These are phyloP conservation scores for Saksenaea oblongispora DNA, from an alignment of 371 early-diverging fungal genomes.

Conservation along the genomic window DNA sequence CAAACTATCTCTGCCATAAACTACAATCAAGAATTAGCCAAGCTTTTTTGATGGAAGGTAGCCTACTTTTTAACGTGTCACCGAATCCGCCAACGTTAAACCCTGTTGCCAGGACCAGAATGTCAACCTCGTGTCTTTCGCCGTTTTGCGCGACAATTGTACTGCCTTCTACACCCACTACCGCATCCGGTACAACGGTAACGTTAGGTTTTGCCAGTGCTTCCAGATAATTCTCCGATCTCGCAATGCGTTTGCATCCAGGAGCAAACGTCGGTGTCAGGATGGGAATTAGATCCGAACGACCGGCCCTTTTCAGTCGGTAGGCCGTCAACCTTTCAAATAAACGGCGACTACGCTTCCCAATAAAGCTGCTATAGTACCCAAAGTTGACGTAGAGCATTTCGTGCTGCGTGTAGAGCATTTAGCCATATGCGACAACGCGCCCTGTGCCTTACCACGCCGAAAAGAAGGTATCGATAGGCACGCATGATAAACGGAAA, in stretches of 20 bases:
- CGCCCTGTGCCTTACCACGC: constrained; percentile 1
- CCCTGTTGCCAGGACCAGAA: constrained; percentile 66
- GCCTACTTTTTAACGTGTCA: constrained; percentile 29
- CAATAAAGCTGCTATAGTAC: constrained; percentile 4
- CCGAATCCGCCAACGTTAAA: constrained; percentile 48
- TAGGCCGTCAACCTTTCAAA: constrained; percentile 4
- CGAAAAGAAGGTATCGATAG: constrained; percentile 15
- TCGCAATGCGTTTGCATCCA: constrained; percentile 62
- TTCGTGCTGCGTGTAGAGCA: constrained; percentile 12
- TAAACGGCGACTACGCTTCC: not conserved
- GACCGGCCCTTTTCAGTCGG: constrained; percentile 14
- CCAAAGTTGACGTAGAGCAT: constrained; percentile 13
- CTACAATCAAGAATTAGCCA: not conserved
- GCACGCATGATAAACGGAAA: constrained; percentile 22
- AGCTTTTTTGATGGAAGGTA: not conserved
- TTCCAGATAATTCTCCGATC: constrained; percentile 50
- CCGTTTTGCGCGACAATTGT: constrained; percentile 45
- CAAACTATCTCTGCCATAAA: constrained; percentile 20
- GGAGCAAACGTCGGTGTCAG: constrained; percentile 31
- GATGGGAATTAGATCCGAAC: constrained; percentile 15
- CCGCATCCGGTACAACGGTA: constrained; percentile 39
- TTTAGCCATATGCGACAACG: not conserved
- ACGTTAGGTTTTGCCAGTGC: constrained; percentile 49
- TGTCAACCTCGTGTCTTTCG: constrained; percentile 46
- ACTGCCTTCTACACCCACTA: constrained; percentile 39